Conservation (phyloP, 164 flowering plant species). For the Saururus chinensis region DNA sequence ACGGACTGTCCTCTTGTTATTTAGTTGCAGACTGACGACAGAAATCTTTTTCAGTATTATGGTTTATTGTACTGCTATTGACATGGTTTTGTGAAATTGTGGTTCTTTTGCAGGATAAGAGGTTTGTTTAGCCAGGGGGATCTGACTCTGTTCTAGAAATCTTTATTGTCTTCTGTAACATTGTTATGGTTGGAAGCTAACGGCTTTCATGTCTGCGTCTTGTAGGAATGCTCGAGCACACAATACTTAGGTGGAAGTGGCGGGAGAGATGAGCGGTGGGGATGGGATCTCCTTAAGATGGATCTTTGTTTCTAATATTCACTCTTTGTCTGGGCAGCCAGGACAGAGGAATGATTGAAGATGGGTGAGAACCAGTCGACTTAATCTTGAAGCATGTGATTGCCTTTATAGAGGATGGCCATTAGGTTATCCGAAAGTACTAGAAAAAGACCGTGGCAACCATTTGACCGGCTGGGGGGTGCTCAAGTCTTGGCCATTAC, state of each 20-base stretch:
- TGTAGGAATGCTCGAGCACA: not conserved
- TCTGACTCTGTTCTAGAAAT: constrained; percentile 8
- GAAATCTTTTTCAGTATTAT: not conserved
- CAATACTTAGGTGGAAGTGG: not conserved
- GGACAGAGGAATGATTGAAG: too few relatives aligned
- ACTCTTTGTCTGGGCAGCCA: too few relatives aligned
- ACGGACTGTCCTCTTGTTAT: not conserved
- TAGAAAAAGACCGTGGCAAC: too few relatives aligned
- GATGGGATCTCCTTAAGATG: not conserved
- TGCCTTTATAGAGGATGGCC: too few relatives aligned
- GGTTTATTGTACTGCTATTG: not conserved
- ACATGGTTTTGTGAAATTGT: constrained; percentile 18
- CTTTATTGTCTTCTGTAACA: not conserved
- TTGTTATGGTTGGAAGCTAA: not conserved
- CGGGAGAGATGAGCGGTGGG: not conserved
- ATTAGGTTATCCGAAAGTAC: too few relatives aligned
- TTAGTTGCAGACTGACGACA: constrained; percentile 13
- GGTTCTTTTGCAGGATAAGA: constrained; percentile 42
- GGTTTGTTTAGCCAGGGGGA: constrained; percentile 23
- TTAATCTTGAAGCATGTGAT: too few relatives aligned
- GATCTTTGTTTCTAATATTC: too few relatives aligned
- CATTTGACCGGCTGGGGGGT: too few relatives aligned
- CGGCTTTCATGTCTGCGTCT: not conserved
- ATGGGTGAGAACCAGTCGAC: too few relatives aligned
- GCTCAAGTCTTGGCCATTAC: too few relatives aligned